phyloP scores from a whole-genome alignment of 2,329 filamentous ascomycete genomes.

The Domatiomyces globalis region DNA sequence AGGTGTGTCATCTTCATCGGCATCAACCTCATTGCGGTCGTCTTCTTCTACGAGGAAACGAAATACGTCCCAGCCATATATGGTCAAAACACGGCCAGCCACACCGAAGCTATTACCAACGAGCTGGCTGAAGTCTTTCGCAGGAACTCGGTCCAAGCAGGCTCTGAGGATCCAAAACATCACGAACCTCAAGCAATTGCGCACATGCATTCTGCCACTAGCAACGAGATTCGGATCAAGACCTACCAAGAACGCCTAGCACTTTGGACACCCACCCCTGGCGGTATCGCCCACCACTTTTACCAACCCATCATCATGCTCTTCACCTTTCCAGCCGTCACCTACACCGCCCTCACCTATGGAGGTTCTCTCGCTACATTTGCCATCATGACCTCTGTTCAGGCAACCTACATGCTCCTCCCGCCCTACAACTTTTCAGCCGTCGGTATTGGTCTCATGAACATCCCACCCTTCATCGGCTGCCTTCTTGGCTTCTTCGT shows the following conservation, averaged over 20 bases:
- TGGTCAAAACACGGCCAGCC: constrained; percentile 1
- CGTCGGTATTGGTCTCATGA: constrained; percentile 23
- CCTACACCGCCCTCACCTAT: constrained; percentile 29
- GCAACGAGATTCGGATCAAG: constrained; percentile 18
- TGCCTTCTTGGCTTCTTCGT: constrained; percentile 28
- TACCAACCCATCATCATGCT: constrained; percentile 12
- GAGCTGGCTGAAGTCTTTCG: neutral
- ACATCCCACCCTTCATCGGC: constrained; percentile 26
- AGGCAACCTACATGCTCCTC: constrained; percentile 24
- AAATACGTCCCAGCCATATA: constrained; percentile 19
- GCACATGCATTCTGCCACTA: constrained; percentile 13
- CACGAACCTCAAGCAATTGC: neutral
- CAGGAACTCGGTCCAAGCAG: neutral
- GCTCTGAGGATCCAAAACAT: constrained; percentile 1
- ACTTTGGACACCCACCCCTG: constrained; percentile 19
- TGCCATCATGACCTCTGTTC: constrained; percentile 20
- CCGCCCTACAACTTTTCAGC: constrained; percentile 24
- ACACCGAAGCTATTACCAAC: neutral
- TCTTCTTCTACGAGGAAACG: constrained; percentile 27
- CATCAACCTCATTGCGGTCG: constrained; percentile 21
- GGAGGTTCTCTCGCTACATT: constrained; percentile 25
- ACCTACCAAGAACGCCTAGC: constrained; percentile 20
- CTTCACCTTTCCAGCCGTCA: constrained; percentile 20
- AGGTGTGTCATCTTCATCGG: constrained; percentile 21
- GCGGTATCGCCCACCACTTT: constrained; percentile 18